Percentiles rank a stretch among this genome's conserved stretches.
Conservation (phyloP, 2,329 filamentous ascomycete species). For the Blastomyces parvus region DNA sequence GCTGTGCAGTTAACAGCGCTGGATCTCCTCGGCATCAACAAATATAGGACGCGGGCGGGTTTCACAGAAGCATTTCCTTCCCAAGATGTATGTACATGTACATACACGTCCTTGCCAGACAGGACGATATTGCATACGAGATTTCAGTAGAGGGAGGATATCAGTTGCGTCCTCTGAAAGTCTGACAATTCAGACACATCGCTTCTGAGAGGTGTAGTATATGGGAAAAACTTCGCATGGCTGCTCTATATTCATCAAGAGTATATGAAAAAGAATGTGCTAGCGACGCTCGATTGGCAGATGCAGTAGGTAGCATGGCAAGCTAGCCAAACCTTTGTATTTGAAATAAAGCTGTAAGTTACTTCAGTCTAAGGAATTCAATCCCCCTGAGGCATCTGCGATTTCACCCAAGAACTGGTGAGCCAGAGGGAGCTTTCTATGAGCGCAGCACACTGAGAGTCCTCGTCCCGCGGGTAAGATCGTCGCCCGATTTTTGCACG, state of each 20-base stretch:
- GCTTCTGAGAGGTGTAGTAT: constrained; percentile 8
- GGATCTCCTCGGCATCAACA: no score
- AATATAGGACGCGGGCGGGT: no score
- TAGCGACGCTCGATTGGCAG: constrained; percentile 13
- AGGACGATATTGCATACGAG: constrained; percentile 10
- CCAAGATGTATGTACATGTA: constrained; percentile 10
- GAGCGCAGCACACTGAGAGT: constrained; percentile 8
- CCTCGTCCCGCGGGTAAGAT: background rate
- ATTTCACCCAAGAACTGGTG: constrained; percentile 6
- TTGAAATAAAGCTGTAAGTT: constrained; percentile 13
- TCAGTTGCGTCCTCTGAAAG: constrained; percentile 11
- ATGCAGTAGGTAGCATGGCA: constrained; percentile 13
- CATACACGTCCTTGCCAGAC: background rate
- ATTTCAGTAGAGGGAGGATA: constrained; percentile 11
- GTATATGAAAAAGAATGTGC: constrained; percentile 13
- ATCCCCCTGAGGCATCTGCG: constrained; percentile 14
- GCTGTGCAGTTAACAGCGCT: no score
- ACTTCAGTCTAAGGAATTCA: constrained; percentile 14
- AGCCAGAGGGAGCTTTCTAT: constrained; percentile 10
- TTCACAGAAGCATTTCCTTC: background rate
- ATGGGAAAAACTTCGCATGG: constrained; percentile 4
- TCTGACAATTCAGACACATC: constrained; percentile 11
- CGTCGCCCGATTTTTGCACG: constrained; percentile 12
- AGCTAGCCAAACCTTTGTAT: constrained; percentile 9
- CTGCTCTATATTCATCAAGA: constrained; percentile 10